Conservation (phyloP, 768 basidiomycete species). For the Fomitopsis serialis region DNA sequence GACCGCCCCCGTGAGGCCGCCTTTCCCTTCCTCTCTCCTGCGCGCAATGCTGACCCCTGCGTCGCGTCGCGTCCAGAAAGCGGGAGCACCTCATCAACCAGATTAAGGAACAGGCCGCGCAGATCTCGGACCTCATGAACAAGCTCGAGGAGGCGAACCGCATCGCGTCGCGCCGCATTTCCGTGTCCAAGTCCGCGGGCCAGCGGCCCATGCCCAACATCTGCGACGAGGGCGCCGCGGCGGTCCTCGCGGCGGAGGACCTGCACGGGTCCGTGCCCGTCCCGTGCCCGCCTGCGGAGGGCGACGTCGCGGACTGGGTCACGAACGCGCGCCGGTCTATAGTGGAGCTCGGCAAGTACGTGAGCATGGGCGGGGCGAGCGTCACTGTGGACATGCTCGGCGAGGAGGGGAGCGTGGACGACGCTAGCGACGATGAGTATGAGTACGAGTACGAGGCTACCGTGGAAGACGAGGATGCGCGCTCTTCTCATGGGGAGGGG, state of each 20-base stretch:
- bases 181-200: conserved; percentile 1
- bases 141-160: conserved; percentile 51
- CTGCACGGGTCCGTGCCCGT: conserved; percentile 8
- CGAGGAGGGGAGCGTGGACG: conserved; percentile 42
- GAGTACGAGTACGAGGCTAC: conserved; percentile 15
- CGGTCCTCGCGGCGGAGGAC: conserved; percentile 17
- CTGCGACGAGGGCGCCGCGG: conserved; percentile 3
- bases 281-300: conserved; percentile 14
- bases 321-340: conserved; percentile 66
- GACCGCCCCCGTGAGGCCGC: conserved; percentile 63
- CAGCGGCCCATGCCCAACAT: not conserved
- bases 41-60: not conserved
- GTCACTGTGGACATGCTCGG: conserved; percentile 48
- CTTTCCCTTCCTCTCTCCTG: not conserved
- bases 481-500: not conserved
- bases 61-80: conserved; percentile 42
- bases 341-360: conserved; percentile 61
- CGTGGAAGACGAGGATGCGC: conserved; percentile 21
- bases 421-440: conserved; percentile 21
- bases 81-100: conserved; percentile 74
- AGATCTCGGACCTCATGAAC: conserved; percentile 68
- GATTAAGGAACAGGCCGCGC: conserved; percentile 68
- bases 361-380: conserved; percentile 54
- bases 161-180: conserved; percentile 9
- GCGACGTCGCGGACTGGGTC: conserved; percentile 74